Percentiles rank a stretch among this genome's conserved stretches.
Evolutionary conservation across 768 basidiomycete genomes (phyloP).

Genomic region (Panus rudis): DNA sequence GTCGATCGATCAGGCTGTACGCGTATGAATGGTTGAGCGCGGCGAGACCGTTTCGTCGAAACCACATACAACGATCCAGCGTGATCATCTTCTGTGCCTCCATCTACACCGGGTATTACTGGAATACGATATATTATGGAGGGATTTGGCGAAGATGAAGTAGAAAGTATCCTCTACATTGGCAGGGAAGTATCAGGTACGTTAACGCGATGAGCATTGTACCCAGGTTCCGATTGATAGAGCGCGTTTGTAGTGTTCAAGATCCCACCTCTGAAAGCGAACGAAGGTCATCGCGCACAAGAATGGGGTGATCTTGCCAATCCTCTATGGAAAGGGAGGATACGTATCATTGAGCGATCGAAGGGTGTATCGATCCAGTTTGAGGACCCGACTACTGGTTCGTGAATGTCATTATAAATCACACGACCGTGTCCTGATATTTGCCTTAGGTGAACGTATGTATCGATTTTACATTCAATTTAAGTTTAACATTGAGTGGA

Average conservation of each 20-base stretch:
- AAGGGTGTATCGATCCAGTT: slow-evolving; percentile 63
- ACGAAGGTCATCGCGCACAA: slow-evolving; percentile 86
- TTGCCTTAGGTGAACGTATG: slow-evolving; percentile 59
- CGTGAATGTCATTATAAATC: slow-evolving; percentile 16
- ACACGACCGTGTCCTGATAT: not conserved
- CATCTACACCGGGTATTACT: too few species aligned
- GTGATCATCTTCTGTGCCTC: too few species aligned
- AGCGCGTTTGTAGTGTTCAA: slow-evolving; percentile 61
- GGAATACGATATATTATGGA: too few species aligned
- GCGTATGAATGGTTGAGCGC: too few species aligned
- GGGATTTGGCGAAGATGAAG: slow-evolving; percentile 56
- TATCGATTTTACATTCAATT: slow-evolving; percentile 3
- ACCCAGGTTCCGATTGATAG: slow-evolving; percentile 10
- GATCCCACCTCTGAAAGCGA: slow-evolving; percentile 79
- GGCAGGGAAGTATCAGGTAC: slow-evolving; percentile 87
- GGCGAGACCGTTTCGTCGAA: too few species aligned
- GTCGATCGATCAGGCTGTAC: too few species aligned
- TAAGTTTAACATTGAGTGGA: slow-evolving; percentile 9
- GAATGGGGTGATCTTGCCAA: slow-evolving; percentile 85
- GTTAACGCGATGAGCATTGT: slow-evolving; percentile 16
- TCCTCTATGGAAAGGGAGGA: slow-evolving; percentile 88
- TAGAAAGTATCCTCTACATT: slow-evolving; percentile 85
- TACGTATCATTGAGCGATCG: slow-evolving; percentile 78
- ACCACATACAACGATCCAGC: too few species aligned
- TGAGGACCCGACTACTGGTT: slow-evolving; percentile 77